Conservation (phyloP, 768 basidiomycete genomes). For the Hygrocybe punicea region DNA sequence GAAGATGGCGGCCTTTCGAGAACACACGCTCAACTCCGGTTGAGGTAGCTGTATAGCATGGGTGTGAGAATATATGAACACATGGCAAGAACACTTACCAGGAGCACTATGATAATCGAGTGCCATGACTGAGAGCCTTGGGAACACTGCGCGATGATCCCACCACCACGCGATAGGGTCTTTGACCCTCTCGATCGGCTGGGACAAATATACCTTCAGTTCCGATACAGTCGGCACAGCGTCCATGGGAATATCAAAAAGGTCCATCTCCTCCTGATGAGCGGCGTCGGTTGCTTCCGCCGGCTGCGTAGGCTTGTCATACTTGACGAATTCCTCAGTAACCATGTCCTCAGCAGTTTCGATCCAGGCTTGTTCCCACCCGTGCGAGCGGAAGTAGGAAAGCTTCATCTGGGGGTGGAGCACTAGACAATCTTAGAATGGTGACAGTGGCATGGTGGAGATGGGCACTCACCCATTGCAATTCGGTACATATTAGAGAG, state of each 20-base stretch:
- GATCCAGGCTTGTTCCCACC: constrained; percentile 26
- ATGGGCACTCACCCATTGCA: constrained; percentile 33
- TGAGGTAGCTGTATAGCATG: constrained; percentile 18
- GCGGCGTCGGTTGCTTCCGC: neutral
- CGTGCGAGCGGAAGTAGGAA: constrained; percentile 20
- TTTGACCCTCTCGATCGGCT: constrained; percentile 5
- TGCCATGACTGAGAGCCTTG: constrained; percentile 26
- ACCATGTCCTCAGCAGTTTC: constrained; percentile 15
- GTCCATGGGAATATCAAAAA: neutral
- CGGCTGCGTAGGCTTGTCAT: neutral
- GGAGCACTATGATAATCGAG: constrained; percentile 21
- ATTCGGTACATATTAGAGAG: constrained; percentile 31
- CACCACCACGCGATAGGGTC: constrained; percentile 25
- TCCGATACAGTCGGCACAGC: constrained; percentile 4
- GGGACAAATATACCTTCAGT: constrained; percentile 20
- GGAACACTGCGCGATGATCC: constrained; percentile 12
- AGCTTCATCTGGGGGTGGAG: constrained; percentile 30
- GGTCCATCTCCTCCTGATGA: neutral
- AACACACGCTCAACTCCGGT: constrained; percentile 27
- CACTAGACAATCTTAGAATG: constrained; percentile 11
- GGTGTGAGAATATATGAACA: neutral
- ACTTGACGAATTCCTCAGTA: constrained; percentile 11
- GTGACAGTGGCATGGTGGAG: neutral
- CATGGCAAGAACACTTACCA: neutral
- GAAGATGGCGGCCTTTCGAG: constrained; percentile 14